These are phyloP conservation scores for Xylaria sp. DNA, from an alignment of 2,329 filamentous ascomycete genomes.

Conservation along the genomic window DNA sequence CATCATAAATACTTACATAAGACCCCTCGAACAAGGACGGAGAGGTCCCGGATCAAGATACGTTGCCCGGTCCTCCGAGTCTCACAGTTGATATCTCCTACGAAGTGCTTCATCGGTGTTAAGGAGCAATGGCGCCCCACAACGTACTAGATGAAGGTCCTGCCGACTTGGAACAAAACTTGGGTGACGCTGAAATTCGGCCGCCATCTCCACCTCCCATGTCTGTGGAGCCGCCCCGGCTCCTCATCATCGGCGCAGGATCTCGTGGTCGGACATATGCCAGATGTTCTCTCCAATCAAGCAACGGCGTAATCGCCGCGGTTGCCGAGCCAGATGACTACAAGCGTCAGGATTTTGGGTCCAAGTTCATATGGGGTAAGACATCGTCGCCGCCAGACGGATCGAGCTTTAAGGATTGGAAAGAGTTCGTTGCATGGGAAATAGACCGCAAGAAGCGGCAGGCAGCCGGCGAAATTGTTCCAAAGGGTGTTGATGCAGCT, in stretches of 20 bases:
- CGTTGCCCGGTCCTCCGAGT: not conserved
- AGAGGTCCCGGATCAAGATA: not conserved
- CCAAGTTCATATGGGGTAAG: conserved; percentile 73
- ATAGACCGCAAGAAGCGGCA: conserved; percentile 60
- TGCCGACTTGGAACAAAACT: conserved; percentile 35
- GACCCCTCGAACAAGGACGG: not conserved
- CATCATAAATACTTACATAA: not conserved
- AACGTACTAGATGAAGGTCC: conserved; percentile 38
- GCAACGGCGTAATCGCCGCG: conserved; percentile 72
- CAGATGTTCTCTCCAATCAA: conserved; percentile 66
- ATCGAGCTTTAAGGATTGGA: conserved; percentile 76
- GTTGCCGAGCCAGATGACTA: conserved; percentile 82
- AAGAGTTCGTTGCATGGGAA: conserved; percentile 78
- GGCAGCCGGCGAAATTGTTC: conserved; percentile 54
- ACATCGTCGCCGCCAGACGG: conserved; percentile 58
- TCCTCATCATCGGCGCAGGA: conserved; percentile 83
- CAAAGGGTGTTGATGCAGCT: conserved; percentile 64
- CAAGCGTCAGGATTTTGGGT: conserved; percentile 75
- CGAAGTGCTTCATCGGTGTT: not conserved
- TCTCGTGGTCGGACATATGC: conserved; percentile 79
- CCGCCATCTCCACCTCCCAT: conserved; percentile 50
- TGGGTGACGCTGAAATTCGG: conserved; percentile 34
- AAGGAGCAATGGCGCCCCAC: conserved; percentile 38
- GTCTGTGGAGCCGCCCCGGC: conserved; percentile 62
- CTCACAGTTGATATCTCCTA: not conserved